A percentile compares a stretch with the other conserved stretches of the same genome.
Conservation (phyloP, 768 basidiomycete genomes). For the Termitomyces sp. region DNA sequence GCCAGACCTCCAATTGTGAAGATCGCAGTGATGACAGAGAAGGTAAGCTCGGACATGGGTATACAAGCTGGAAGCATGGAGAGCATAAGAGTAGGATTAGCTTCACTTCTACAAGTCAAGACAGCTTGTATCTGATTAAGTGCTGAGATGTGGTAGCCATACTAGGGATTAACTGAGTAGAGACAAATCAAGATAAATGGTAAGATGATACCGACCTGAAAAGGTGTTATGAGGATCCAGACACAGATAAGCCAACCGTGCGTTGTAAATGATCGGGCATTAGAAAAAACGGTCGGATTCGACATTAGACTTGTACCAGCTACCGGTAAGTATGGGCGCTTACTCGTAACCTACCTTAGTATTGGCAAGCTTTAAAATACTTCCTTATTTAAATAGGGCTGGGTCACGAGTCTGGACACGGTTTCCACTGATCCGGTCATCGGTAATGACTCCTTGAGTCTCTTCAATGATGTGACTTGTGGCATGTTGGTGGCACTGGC, state of each 20-base stretch:
- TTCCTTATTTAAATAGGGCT: no score
- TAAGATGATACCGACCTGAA: constrained; percentile 35
- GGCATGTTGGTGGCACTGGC: no score
- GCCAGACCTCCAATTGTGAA: constrained; percentile 87
- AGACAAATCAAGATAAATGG: neutral
- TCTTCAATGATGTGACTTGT: neutral
- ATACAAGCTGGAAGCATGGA: constrained; percentile 70
- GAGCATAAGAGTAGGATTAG: constrained; percentile 18
- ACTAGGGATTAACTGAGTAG: constrained; percentile 35
- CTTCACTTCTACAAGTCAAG: constrained; percentile 58
- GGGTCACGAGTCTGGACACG: neutral
- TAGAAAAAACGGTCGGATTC: constrained; percentile 4
- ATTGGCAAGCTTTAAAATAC: no score
- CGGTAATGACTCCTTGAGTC: neutral
- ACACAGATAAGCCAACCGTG: constrained; percentile 64
- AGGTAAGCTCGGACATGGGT: constrained; percentile 70
- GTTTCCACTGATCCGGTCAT: neutral
- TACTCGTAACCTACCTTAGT: no score
- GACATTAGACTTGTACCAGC: constrained; percentile 13
- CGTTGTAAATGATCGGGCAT: constrained; percentile 39
- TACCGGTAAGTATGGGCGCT: no score
- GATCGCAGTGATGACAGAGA: constrained; percentile 79
- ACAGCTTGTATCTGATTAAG: constrained; percentile 86
- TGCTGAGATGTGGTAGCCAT: constrained; percentile 91
- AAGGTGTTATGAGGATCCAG: constrained; percentile 67